A percentile compares a stretch with the other conserved stretches of the same genome.
These are phyloP conservation scores for Symbiodinium natans DNA, from an alignment of 73 alveolate genomes.

Conservation along the genomic window DNA sequence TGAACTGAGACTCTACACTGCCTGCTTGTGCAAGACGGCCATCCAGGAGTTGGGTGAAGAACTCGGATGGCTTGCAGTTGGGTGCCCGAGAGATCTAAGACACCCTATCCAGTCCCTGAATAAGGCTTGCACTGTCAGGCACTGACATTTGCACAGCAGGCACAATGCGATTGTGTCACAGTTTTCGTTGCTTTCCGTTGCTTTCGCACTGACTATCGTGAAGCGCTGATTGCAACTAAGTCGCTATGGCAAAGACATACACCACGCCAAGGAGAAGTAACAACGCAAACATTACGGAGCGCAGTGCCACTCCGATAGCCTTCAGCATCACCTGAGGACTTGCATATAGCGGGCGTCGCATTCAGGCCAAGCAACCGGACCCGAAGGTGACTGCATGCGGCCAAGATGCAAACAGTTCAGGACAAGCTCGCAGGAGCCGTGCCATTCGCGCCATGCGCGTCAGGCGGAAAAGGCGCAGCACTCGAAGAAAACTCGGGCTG, in stretches of 20 bases:
- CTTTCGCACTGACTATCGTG: not conserved
- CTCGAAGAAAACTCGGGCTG: conserved; percentile 83
- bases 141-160: not conserved
- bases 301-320: conserved; percentile 80
- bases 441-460: conserved; percentile 93
- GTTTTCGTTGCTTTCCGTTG: not conserved
- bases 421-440: conserved; percentile 81
- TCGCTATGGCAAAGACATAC: conserved; percentile 58
- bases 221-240: not conserved
- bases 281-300: conserved; percentile 79
- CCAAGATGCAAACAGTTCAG: conserved; percentile 49
- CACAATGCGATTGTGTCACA: not conserved
- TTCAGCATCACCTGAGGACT: conserved; percentile 55
- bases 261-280: conserved; percentile 80
- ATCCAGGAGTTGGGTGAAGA: conserved; percentile 85
- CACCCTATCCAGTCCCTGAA: not conserved
- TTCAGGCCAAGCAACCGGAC: too few species aligned
- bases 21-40: too few species aligned
- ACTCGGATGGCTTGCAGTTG: conserved; percentile 20
- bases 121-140: too few species aligned
- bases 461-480: conserved; percentile 85
- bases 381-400: too few species aligned
- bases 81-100: not conserved
- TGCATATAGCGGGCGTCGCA: too few species aligned
- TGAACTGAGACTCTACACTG: not conserved